Base-by-base conservation (phyloP, 305 asterid species). In the Lippia alba region DNA sequence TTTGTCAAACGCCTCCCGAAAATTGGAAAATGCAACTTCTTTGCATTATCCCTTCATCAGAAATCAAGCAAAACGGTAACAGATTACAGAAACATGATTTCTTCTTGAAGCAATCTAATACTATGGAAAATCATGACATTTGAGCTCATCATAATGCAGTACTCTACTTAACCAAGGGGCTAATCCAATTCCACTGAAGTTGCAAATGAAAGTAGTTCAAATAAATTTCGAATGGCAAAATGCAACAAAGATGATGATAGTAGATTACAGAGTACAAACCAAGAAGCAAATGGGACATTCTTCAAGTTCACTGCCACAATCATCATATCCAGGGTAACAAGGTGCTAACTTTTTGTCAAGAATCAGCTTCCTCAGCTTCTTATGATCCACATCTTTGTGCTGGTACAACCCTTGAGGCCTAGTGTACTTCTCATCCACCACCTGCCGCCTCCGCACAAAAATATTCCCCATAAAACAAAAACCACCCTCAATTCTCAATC, bases 281-380 rank as follows among this genome's bases (percentile, higher is more conserved):
- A 94, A 90, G 98, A 94, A 94, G 85, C 99, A 94, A 79, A 94
- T 92, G 78, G 98, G 98, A 73, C 99, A 94, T 75, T 94, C 99
- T 74, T 94, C 99, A 36, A 92, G 97, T 73, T 94, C 96, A 70
- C 72, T 77, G 62, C 69, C 85, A 77, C 74, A 81, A 67, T 94
- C 98, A 77, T 94, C 99, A 51, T 90, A 96, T 15, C 98, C 99
- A 58, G 98, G 97, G 67, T 86, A 94, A 80, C 99, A 94, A 73
- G 99, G 99, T 6, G 99, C 99, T 46, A 94, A 85, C 81, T 94
- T 92, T 16, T 97, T 89, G 72, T 89, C 96, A 32, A 92, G 86
- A 72, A 95, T 95, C 74, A 95, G 94, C 81, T 90, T 95, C 82
- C 91, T 82, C 6, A 95, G 96, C 92, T 95, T 95, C 96, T 92